Base-by-base conservation (phyloP, 176 grass and related monocot genomes). In the Raddia distichophylla region DNA sequence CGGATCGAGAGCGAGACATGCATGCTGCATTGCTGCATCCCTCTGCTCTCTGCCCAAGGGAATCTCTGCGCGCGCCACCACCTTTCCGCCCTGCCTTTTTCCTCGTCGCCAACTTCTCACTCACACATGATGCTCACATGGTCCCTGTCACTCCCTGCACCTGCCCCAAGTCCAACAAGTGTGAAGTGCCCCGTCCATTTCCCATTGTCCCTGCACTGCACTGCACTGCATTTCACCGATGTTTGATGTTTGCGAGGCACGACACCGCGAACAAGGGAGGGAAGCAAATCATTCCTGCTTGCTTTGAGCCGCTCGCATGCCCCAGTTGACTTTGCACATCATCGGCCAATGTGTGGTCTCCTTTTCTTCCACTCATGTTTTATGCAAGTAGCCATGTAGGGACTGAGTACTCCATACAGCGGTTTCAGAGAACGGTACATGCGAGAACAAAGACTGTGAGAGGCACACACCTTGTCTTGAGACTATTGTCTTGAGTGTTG, bases 21-120 rank as follows among this genome's bases (percentile, higher is more conserved):
- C 66, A 72, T 4, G 37, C 37, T 40, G 37, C n/a, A n/a, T n/a
- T 4, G 37, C 37, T 40, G 27, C 27, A 27, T 27, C 27, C 27
- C 0, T 27, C 10, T 0, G 46, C 68, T 27, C 27, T 27, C 27
- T 3, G 2, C 34, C 45, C 10, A 11, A 61, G 63, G 63, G 85
- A 82, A 82, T 82, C 85, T 76, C 78, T 81, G 57, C 67, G 2
- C 7, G 48, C 59, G 18, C 14, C 14, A 43, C 34, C 33, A 16
- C 10, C 4, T 15, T 22, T 12, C 3, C 32, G 2, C 43, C 16
- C 6, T 0, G 5, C 12, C 9, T 54, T 83, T 83, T 40, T 16
- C 53, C 53, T 5, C 7, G 15, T 52, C 50, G 7, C 47, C 57
- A 44, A 53, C 33, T 8, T 13, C 58, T 20, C 27, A 27, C 0